Base-by-base conservation (phyloP, 306 rosid genomes). In the Hippophae tibetana region DNA sequence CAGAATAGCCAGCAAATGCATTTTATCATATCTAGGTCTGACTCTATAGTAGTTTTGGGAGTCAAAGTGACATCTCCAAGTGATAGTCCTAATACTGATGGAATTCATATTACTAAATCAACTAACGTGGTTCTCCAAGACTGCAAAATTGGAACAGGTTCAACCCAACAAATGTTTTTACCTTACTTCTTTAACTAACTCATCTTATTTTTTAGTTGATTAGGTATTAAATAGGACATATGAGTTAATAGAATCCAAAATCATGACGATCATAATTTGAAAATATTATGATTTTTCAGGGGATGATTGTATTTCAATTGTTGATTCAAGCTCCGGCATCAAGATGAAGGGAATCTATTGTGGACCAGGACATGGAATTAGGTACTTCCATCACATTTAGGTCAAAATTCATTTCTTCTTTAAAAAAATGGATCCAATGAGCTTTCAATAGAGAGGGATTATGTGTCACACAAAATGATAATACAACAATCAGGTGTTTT, bases 331-430 rank as follows among this genome's bases (percentile, higher is more conserved):
- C 68, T 86, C 95, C 7, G 79, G 71, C 65, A 84, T 93, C 82
- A 93, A 86, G 82, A 86, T 93, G 99, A 93, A 93, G 70, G 76
- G 84, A 63, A 77, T 93, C 64, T 67, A 43, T 62, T 93, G 99
- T 67, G 99, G 99, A 70, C 99, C 99, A 5, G 99, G 99, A 60
- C 99, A 93, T 56, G 99, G 99, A 72, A 74, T 93, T 81, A 93
- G 99, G 99, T 93, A 82, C 50, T 58, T 31, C 38, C 38, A 31
- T 31, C 38, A 31, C 38, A 31, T 31, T 31, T 31, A 31, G 38
- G 38, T 31, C 38, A 31, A 31, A 31, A 31, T 31, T 31, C 38
- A 31, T 31, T 31, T 31, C 3, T 31, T 31, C 38, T 31, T 4
- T 31, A 18, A 18, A 18, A 18, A 18, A 18, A 18, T 18, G 23